A percentile compares a stretch with the other conserved stretches of the same genome.
These are phyloP conservation scores for Hyparrhenia diplandra DNA, from an alignment of 176 grass and related monocot genomes.

Conservation along the genomic window DNA sequence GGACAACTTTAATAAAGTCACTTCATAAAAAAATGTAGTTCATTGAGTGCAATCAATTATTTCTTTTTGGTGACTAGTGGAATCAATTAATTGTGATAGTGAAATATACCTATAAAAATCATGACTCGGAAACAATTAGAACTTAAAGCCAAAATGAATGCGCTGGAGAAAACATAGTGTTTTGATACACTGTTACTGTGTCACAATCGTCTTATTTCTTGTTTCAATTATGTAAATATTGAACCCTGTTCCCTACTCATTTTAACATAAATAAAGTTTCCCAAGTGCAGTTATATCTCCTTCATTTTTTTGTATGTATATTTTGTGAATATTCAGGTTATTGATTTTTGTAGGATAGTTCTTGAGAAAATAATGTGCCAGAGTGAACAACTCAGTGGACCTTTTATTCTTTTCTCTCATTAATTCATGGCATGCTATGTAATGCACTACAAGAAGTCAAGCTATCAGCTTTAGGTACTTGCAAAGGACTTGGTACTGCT, in stretches of 20 bases:
- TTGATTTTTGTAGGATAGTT: background rate
- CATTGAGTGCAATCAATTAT: too few species aligned
- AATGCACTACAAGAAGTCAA: too few species aligned
- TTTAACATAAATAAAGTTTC: too few species aligned
- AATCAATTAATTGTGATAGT: too few species aligned
- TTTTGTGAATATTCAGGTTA: background rate
- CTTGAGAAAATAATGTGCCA: background rate
- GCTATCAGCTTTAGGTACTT: background rate
- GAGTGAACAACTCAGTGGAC: background rate
- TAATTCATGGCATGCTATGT: background rate
- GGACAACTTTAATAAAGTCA: background rate
- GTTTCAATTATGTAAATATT: too few species aligned
- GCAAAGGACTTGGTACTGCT: background rate
- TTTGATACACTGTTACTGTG: too few species aligned
- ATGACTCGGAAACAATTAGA: background rate
- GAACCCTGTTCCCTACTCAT: too few species aligned
- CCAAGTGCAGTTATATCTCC: too few species aligned
- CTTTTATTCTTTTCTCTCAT: background rate
- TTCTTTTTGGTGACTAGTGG: too few species aligned
- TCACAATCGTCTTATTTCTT: constrained; percentile 9
- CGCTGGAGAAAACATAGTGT: background rate
- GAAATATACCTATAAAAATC: too few species aligned
- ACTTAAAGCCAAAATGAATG: background rate
- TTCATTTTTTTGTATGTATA: background rate
- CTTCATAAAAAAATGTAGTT: background rate